Evolutionary conservation across 2,329 filamentous ascomycete genomes (phyloP).

Genomic region (Xylaria sp.): DNA sequence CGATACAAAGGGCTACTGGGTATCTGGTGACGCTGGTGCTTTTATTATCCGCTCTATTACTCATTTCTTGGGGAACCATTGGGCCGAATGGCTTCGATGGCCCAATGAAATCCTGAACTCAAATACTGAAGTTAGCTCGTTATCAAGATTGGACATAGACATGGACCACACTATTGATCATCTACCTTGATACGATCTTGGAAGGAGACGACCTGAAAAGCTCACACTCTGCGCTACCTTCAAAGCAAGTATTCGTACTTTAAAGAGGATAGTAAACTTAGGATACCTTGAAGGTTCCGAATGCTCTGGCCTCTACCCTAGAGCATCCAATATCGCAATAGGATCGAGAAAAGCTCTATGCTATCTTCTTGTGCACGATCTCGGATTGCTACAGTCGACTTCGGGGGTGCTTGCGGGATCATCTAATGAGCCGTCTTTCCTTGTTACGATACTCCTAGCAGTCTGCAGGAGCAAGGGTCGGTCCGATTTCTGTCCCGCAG

Average conservation of each 20-base stretch:
- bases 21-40: conserved; percentile 44
- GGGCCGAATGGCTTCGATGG: conserved; percentile 45
- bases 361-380: conserved; percentile 10
- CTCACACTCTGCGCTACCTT: neutral
- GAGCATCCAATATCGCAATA: neutral
- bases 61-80: conserved; percentile 40
- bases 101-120: conserved; percentile 37
- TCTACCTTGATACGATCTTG: neutral
- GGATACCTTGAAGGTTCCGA: neutral
- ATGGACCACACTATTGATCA: conserved; percentile 10
- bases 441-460: neutral
- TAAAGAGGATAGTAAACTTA: neutral
- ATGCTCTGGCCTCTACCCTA: neutral
- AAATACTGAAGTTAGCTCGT: neutral
- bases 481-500: neutral
- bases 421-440: conserved; percentile 2
- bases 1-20: conserved; percentile 50
- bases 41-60: conserved; percentile 41
- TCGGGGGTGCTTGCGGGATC: neutral
- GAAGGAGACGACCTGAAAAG: neutral
- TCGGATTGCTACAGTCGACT: conserved; percentile 22
- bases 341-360: neutral
- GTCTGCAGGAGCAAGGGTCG: conserved; percentile 19
- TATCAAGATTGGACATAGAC: conserved; percentile 12
- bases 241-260: conserved; percentile 42